phyloP scores from a whole-genome alignment of 495 filamentous ascomycete species.

The Platismatia glauca region DNA sequence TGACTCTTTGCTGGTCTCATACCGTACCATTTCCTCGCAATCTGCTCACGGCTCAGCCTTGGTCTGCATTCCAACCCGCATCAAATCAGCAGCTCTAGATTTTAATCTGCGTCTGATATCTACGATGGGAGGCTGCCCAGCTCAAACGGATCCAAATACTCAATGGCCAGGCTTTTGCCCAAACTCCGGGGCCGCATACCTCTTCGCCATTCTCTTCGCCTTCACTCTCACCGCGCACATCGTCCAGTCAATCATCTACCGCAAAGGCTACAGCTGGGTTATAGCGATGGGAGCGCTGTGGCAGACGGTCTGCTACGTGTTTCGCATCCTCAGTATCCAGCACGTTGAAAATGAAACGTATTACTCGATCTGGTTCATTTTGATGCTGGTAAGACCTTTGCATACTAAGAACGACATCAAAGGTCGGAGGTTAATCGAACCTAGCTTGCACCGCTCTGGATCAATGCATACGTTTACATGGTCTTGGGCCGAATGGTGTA shows the following conservation, averaged over 20 bases:
- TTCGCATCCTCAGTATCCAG: conserved; percentile 27
- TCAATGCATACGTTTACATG: conserved; percentile 66
- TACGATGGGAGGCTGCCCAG: conserved; percentile 8
- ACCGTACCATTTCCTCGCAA: background rate
- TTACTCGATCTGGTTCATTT: conserved; percentile 27
- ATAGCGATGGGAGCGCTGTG: conserved; percentile 41
- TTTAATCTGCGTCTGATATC: no score
- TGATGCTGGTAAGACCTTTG: conserved; percentile 20
- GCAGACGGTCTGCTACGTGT: conserved; percentile 39
- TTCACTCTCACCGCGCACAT: conserved; percentile 33
- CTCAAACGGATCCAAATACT: conserved; percentile 13
- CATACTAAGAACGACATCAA: background rate
- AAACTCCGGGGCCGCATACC: conserved; percentile 23
- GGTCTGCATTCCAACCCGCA: background rate
- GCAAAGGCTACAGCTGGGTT: conserved; percentile 46
- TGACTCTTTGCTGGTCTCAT: background rate
- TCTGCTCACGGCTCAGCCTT: background rate
- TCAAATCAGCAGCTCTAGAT: background rate
- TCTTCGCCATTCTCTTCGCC: conserved; percentile 35
- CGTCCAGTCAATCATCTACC: conserved; percentile 32
- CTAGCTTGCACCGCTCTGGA: conserved; percentile 31
- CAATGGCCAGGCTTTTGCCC: conserved; percentile 24
- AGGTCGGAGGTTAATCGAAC: conserved; percentile 1
- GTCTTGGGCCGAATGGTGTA: conserved; percentile 53
- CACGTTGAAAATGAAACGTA: conserved; percentile 7